Evolutionary conservation across 2,329 filamentous ascomycete genomes (phyloP).

Genomic region (Exophiala mesophila): DNA sequence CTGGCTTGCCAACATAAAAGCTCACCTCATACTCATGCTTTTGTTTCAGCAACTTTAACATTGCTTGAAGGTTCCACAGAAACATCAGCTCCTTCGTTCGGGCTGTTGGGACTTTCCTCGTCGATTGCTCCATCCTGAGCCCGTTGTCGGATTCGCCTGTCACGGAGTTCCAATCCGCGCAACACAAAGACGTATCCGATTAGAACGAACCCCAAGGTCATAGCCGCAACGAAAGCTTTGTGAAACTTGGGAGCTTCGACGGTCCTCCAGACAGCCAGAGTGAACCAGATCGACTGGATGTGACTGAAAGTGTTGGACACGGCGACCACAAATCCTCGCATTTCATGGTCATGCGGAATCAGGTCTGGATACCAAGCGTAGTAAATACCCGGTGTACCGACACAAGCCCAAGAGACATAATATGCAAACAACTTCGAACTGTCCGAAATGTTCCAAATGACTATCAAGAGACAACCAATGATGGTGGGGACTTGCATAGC

Average conservation of each 20-base stretch:
- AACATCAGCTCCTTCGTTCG: not conserved
- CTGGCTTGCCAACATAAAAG: too few relatives aligned
- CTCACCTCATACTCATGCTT: too few relatives aligned
- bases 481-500: conserved; percentile 35
- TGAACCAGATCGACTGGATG: conserved; percentile 17
- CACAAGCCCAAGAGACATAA: conserved; percentile 8
- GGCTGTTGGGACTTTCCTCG: not conserved
- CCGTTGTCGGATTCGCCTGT: not conserved
- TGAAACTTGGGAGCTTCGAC: conserved; percentile 1
- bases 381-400: conserved; percentile 14
- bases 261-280: conserved; percentile 14
- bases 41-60: not conserved
- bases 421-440: conserved; percentile 18
- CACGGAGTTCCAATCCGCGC: not conserved
- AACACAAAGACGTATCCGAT: not conserved
- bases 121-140: not conserved
- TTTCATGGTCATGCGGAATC: conserved; percentile 18
- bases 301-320: conserved; percentile 17
- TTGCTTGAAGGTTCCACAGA: not conserved
- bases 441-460: conserved; percentile 29
- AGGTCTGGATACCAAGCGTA: conserved; percentile 16
- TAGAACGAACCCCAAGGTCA: not conserved
- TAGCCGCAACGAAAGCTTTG: not conserved
- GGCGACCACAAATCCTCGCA: conserved; percentile 17
- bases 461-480: conserved; percentile 27